Base-by-base conservation (phyloP, 2,329 filamentous ascomycete genomes). In the Thermoascus crustaceus region DNA sequence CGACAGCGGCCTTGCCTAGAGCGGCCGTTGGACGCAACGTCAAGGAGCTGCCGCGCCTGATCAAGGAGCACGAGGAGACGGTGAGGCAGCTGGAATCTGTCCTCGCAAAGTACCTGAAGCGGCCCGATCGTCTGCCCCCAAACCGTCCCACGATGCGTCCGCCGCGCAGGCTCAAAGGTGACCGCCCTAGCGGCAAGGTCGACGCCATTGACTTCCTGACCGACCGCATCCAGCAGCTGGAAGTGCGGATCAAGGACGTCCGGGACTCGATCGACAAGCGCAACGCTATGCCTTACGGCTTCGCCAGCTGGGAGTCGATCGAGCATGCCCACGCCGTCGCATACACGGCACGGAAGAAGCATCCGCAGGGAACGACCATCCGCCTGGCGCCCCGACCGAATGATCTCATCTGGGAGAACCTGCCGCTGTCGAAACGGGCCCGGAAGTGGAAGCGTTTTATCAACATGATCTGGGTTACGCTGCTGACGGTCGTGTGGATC, bases 181-280 rank as follows among this genome's bases (percentile, higher is more conserved):
- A 77, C 47, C 71, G 80, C 16, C 75, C 73, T 21, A 76, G 76
- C 9, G 49, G 84, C 45, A 89, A 87, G 55, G 75, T 96, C 4
- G 91, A 98, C 55, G 86, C 91, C 11, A 96, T 98, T 52, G 85
- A 94, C 43, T 96, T 94, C 52, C 70, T 94, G 35, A 93, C 87
- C 0, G 75, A 82, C 35, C 80, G 88, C 11, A 95, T 98, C 53
- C 78, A 79, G 47, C 73, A 80, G 31, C 71, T 98, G 22, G 89
- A 96, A 57, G 60, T 78, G 7, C 77, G 93, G 54, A 87, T 98
- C 61, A 85, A 83, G 53, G 78, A 91, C 43, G 82, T 88, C 1
- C 78, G 91, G 8, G 73, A 78, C 24, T 79, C 78, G 1, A 79
- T 98, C 5, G 89, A 96, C 61, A 86, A 81, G 57, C 79, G 88